These are phyloP conservation scores for Vitis hybrid DNA, from an alignment of 177 flowering plant species.

Conservation along the genomic window DNA sequence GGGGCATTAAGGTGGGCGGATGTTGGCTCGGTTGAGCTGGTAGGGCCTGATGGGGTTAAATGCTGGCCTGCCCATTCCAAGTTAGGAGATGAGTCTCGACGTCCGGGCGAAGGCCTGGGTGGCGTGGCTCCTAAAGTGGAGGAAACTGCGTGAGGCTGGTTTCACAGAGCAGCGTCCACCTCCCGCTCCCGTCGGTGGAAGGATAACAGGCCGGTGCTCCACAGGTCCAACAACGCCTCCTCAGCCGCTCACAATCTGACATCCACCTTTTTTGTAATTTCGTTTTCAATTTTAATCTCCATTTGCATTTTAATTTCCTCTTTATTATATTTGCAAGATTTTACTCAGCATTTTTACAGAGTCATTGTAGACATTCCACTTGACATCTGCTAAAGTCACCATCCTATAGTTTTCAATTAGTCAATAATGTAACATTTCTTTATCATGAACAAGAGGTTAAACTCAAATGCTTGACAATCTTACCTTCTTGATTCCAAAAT, in stretches of 20 bases:
- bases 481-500: too few relatives aligned
- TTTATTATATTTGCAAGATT: too few relatives aligned
- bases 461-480: too few relatives aligned
- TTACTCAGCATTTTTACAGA: too few relatives aligned
- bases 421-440: too few relatives aligned
- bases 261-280: not conserved
- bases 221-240: not conserved
- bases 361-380: too few relatives aligned
- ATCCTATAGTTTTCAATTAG: too few relatives aligned
- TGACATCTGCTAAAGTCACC: too few relatives aligned
- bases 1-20: not conserved
- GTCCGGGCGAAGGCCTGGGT: not conserved
- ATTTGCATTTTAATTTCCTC: too few relatives aligned
- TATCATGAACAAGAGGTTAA: too few relatives aligned
- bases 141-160: conserved; percentile 17
- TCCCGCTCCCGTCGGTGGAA: conserved; percentile 6
- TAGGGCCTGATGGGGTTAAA: not conserved
- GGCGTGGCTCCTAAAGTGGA: conserved; percentile 1
- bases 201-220: conserved; percentile 4
- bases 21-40: not conserved
- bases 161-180: conserved; percentile 23
- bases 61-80: conserved; percentile 2
- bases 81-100: not conserved
- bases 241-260: not conserved
- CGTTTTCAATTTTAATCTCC: too few relatives aligned